Percentiles rank a stretch among this genome's conserved stretches.
phyloP scores from a whole-genome alignment of 805 yeast species.

The Candida chilensis region DNA sequence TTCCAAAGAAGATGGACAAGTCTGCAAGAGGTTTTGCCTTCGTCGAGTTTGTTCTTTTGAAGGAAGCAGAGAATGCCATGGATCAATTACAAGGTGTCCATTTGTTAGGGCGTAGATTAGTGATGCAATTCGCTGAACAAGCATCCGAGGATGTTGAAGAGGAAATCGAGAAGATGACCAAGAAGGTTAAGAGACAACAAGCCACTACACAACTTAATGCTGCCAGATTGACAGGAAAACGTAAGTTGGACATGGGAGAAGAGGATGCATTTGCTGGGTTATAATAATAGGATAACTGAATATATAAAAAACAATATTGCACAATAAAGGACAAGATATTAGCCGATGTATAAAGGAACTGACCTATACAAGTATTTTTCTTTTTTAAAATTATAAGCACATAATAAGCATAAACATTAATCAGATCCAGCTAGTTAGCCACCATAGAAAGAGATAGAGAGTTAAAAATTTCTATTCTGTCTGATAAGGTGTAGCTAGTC shows the following conservation, averaged over 20 bases:
- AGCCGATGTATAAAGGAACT: too few relatives aligned
- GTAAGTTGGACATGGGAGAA: conserved; percentile 61
- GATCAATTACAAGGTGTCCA: conserved; percentile 92
- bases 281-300: too few relatives aligned
- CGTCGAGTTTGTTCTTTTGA: conserved; percentile 76
- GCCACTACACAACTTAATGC: conserved; percentile 70
- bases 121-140: conserved; percentile 84
- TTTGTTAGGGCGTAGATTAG: conserved; percentile 89
- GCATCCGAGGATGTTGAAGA: conserved; percentile 81
- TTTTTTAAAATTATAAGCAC: too few relatives aligned
- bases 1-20: conserved; percentile 92
- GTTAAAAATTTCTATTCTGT: too few relatives aligned
- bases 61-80: conserved; percentile 94
- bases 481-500: too few relatives aligned
- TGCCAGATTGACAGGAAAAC: conserved; percentile 59
- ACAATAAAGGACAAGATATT: too few relatives aligned
- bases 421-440: too few relatives aligned
- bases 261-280: too few relatives aligned
- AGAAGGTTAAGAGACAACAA: conserved; percentile 74
- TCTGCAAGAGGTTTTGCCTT: conserved; percentile 97
- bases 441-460: too few relatives aligned
- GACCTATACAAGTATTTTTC: too few relatives aligned
- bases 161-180: conserved; percentile 85
- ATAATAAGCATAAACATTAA: too few relatives aligned
- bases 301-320: too few relatives aligned